A percentile compares a stretch with the other conserved stretches of the same genome.
phyloP scores from a whole-genome alignment of 2,329 filamentous ascomycete genomes.

The Xylariaceae sp. region DNA sequence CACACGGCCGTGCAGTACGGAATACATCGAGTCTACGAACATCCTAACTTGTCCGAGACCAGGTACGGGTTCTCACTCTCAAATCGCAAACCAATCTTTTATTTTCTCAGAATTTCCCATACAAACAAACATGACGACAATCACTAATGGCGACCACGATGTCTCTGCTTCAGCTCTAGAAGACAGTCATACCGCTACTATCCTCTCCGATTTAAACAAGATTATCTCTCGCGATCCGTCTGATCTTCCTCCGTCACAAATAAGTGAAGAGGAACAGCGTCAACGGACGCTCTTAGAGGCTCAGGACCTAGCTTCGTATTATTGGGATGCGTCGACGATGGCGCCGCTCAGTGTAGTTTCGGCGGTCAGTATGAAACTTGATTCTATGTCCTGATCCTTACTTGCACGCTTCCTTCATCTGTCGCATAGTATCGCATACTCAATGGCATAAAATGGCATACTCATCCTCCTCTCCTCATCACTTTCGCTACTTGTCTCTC shows the following conservation, averaged over 20 bases:
- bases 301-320: conserved; percentile 39
- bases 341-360: conserved; percentile 50
- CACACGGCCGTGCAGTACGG: too few relatives aligned
- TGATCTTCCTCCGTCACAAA: neutral
- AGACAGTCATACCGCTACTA: conserved; percentile 7
- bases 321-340: conserved; percentile 56
- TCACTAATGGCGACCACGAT: conserved; percentile 15
- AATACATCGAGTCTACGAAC: neutral
- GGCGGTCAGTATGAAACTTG: conserved; percentile 40
- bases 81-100: neutral
- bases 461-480: neutral
- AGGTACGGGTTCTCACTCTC: neutral
- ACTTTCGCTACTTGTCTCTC: neutral
- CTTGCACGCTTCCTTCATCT: neutral
- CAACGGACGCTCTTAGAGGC: conserved; percentile 6
- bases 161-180: conserved; percentile 7
- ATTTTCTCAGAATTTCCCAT: neutral
- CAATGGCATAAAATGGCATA: neutral
- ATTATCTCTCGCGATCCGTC: conserved; percentile 1
- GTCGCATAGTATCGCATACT: neutral
- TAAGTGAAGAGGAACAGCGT: neutral
- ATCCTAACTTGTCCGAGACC: neutral
- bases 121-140: conserved; percentile 1
- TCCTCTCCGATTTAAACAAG: conserved; percentile 24
- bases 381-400: neutral